Evolutionary conservation across 108 stramenopile genomes (phyloP).

Genomic region (Conticribra guillardii): DNA sequence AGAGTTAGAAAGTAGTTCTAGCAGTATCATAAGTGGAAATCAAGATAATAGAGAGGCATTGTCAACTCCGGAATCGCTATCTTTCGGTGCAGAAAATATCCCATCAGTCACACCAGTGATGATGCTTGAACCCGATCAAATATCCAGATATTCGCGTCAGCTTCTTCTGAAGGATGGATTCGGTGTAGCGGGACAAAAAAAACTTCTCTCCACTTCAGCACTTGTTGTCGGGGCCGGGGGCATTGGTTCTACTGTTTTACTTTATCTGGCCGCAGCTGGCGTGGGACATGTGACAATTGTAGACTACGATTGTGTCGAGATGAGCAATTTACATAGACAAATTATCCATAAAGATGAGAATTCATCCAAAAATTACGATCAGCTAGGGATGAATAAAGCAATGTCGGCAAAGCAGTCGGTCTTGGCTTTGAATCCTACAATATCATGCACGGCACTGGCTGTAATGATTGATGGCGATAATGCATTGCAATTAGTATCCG

Average conservation of each 20-base stretch:
- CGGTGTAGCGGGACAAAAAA: slow-evolving; percentile 78
- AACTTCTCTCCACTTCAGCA: slow-evolving; percentile 68
- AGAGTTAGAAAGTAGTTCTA: slow-evolving; percentile 23
- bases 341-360: slow-evolving; percentile 79
- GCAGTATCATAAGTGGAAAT: background rate
- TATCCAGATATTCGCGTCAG: slow-evolving; percentile 85
- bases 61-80: background rate
- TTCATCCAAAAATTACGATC: slow-evolving; percentile 21
- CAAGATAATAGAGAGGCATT: background rate
- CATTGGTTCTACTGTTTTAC: slow-evolving; percentile 81
- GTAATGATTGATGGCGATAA: slow-evolving; percentile 57
- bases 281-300: slow-evolving; percentile 86
- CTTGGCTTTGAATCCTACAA: slow-evolving; percentile 71
- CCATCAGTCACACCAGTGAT: slow-evolving; percentile 25
- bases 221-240: slow-evolving; percentile 88
- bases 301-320: slow-evolving; percentile 95
- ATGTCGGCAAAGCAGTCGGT: slow-evolving; percentile 69
- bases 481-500: slow-evolving; percentile 63
- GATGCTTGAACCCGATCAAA: slow-evolving; percentile 49
- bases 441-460: slow-evolving; percentile 49
- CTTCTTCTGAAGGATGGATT: slow-evolving; percentile 70
- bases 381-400: slow-evolving; percentile 85
- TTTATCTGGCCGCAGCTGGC: slow-evolving; percentile 83
- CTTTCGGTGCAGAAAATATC: background rate
- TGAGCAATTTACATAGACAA: slow-evolving; percentile 96